Evolutionary conservation across 441 rosid genomes (phyloP).

Genomic region (Mallotus repandus): DNA sequence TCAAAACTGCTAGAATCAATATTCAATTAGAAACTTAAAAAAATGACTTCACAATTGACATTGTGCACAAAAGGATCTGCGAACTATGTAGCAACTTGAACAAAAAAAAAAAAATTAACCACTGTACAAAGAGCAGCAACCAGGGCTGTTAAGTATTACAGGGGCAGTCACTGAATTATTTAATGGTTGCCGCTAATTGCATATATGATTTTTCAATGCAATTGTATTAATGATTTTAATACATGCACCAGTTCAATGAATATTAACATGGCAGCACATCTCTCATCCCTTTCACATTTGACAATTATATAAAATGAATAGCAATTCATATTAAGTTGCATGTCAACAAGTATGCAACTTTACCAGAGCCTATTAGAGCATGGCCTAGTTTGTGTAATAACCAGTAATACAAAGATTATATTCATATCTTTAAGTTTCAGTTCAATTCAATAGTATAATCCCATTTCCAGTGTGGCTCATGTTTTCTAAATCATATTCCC

Average conservation of each 20-base stretch:
- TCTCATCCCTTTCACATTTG: constrained; percentile 8
- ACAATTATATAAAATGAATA: neutral
- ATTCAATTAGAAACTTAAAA: neutral
- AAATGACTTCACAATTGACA: neutral
- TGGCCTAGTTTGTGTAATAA: neutral
- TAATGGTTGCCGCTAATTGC: neutral
- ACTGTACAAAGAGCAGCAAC: neutral
- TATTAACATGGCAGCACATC: neutral
- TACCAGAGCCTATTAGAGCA: neutral
- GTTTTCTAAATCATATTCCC: neutral
- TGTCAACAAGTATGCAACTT: neutral
- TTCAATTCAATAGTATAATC: neutral
- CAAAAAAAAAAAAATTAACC: neutral
- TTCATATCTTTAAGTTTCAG: neutral
- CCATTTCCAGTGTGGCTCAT: neutral
- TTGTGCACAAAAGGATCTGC: neutral
- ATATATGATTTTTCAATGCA: neutral
- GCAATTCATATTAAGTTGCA: neutral
- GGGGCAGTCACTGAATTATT: neutral
- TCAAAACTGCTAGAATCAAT: neutral
- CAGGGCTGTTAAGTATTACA: neutral
- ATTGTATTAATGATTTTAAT: neutral
- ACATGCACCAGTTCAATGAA: neutral
- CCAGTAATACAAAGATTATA: neutral
- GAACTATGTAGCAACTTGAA: neutral